Percentiles rank a stretch among this genome's conserved stretches.
phyloP scores from a whole-genome alignment of 2,329 filamentous ascomycete species.

The Camillea tinctor region DNA sequence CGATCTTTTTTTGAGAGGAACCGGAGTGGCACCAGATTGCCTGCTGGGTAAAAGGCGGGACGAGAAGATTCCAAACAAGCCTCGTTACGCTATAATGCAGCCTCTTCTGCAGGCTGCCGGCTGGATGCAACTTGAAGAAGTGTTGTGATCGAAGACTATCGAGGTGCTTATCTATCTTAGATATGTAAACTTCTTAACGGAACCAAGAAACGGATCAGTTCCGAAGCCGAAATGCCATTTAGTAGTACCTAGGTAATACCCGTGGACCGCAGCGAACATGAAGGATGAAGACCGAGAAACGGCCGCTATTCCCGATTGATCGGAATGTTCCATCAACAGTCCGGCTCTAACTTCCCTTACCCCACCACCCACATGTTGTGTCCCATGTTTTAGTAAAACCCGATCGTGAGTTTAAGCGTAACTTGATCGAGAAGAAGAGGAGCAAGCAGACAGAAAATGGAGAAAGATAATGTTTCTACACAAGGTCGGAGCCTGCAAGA shows the following conservation, averaged over 20 bases:
- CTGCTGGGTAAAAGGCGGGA: too few species aligned
- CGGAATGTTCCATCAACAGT: background rate
- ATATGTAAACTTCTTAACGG: too few species aligned
- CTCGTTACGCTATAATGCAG: background rate
- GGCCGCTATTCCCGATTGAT: constrained; percentile 17
- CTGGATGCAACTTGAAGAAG: background rate
- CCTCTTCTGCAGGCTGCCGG: background rate
- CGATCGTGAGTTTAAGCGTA: background rate
- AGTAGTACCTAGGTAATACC: background rate
- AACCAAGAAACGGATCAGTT: background rate
- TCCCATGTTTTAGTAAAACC: background rate
- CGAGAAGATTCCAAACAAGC: too few species aligned
- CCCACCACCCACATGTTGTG: constrained; percentile 9
- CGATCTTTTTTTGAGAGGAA: background rate
- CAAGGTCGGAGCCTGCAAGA: too few species aligned
- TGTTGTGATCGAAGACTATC: too few species aligned
- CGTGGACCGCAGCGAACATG: background rate
- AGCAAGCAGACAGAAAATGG: too few species aligned
- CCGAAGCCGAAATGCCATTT: background rate
- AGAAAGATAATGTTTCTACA: too few species aligned
- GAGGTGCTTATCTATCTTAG: too few species aligned
- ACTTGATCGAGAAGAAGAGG: background rate
- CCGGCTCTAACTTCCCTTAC: background rate
- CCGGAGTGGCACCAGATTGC: too few species aligned
- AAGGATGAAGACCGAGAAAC: constrained; percentile 11